Base-by-base conservation (phyloP, 1,284 basidiomycete genomes). In the Lentinula novae-zelandiae region DNA sequence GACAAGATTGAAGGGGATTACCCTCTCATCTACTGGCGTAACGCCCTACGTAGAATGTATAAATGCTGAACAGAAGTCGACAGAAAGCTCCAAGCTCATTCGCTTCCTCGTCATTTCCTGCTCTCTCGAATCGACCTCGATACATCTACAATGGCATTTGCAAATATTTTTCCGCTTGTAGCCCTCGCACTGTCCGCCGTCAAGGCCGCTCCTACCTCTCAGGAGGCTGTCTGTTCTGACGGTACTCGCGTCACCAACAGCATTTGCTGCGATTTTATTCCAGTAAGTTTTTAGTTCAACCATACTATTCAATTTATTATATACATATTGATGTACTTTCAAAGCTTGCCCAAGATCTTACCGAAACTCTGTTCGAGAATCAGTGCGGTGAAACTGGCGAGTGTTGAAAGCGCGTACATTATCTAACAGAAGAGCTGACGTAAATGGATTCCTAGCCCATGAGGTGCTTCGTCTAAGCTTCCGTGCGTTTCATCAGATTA, bases 381-480 rank as follows among this genome's bases (percentile, higher is more conserved):
- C 22, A 46, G 15, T 57, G 55, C 31, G 44, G 55, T 57, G 55
- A 57, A 57, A 57, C 40, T 27, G 53, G 51, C n/a, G 10, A 38
- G 51, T 53, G 31, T 5, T 3, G 3, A 8, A 31, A 51, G 22
- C 10, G 46, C 9, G 46, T 31, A 2, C 33, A 53, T 33, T 20
- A 5, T 10, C n/a, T 22, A 5, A 39, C n/a, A 9, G 15, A 22
- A 20, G 5, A 15, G 36, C n/a, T 53, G 15, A 36, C 17, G 7
- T 4, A 33, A 4, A 7, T 36, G 20, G 31, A 17, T 38, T 34
- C 22, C 1, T 39, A 54, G 50, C 63, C 8, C 63, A 64, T 51
- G 63, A 64, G n/a, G 57, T 48, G 2, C 48, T 64, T 36, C 63
- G 53, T 40, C 42, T 64, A 34, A 62, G 53, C 27, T 64, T 64